Conservation (phyloP, 805 yeast genomes). For the Ogataea populi-albae region DNA sequence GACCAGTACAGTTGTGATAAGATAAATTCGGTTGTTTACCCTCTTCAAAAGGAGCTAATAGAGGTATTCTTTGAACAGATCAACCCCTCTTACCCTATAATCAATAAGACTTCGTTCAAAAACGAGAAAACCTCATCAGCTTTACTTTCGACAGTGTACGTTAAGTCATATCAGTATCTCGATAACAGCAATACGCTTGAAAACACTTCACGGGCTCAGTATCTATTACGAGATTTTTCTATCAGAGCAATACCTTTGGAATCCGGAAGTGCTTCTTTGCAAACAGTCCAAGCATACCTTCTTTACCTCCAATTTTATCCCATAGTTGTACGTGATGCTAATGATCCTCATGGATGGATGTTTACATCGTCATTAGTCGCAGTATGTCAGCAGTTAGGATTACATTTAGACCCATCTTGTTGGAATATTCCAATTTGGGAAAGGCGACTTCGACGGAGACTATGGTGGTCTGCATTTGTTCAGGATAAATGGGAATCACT, state of each 20-base stretch:
- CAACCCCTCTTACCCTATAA: conserved; percentile 7
- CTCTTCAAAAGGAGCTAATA: conserved; percentile 6
- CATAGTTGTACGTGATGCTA: conserved; percentile 9
- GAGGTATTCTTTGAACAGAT: conserved; percentile 4
- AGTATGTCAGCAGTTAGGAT: conserved; percentile 78
- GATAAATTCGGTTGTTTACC: conserved; percentile 8
- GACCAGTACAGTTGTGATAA: conserved; percentile 6
- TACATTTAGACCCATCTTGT: conserved; percentile 45
- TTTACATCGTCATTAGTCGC: conserved; percentile 45
- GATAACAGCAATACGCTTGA: neutral
- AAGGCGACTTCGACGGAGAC: conserved; percentile 28
- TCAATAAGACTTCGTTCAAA: conserved; percentile 5
- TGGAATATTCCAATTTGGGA: conserved; percentile 34
- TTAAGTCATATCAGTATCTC: conserved; percentile 3
- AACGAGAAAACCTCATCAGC: conserved; percentile 5
- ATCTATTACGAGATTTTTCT: conserved; percentile 3
- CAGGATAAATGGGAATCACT: conserved; percentile 36
- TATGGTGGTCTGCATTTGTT: conserved; percentile 34
- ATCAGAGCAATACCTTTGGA: conserved; percentile 7
- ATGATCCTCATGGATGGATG: conserved; percentile 6
- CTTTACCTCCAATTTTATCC: conserved; percentile 9
- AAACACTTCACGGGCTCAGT: neutral
- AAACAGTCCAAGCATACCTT: conserved; percentile 11
- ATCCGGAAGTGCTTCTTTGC: conserved; percentile 8
- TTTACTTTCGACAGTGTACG: conserved; percentile 6